These are phyloP conservation scores for Pyrenophora seminiperda DNA, from an alignment of 2,329 filamentous ascomycete species.

Conservation along the genomic window DNA sequence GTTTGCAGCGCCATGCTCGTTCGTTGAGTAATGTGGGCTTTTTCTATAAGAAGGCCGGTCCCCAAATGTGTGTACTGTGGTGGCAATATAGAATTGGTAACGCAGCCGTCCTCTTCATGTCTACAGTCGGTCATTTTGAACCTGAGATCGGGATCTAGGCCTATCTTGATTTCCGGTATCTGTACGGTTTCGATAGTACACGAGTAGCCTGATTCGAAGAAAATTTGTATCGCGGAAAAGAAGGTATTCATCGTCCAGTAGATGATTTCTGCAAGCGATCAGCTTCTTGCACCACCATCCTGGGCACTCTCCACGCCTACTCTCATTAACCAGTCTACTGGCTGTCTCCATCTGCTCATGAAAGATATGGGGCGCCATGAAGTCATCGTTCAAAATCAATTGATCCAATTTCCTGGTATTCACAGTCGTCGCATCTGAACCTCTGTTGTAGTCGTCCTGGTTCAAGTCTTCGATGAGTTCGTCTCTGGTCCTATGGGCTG, in stretches of 20 bases:
- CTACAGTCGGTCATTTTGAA: slow-evolving; percentile 37
- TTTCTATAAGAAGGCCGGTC: slow-evolving; percentile 26
- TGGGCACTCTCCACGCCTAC: slow-evolving; percentile 11
- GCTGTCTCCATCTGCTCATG: background rate
- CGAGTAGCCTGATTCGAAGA: slow-evolving; percentile 37
- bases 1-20: slow-evolving; percentile 27
- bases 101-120: slow-evolving; percentile 33
- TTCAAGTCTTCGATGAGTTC: too few species aligned
- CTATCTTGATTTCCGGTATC: slow-evolving; percentile 22
- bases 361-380: too few species aligned
- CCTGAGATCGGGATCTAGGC: slow-evolving; percentile 32
- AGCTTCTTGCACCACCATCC: background rate
- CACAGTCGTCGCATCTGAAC: too few species aligned
- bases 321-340: slow-evolving; percentile 24
- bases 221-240: slow-evolving; percentile 38
- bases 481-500: too few species aligned
- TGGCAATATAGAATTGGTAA: slow-evolving; percentile 23
- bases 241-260: slow-evolving; percentile 39
- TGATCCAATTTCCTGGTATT: too few species aligned
- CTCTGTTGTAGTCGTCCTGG: too few species aligned
- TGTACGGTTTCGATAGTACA: slow-evolving; percentile 30
- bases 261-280: slow-evolving; percentile 24
- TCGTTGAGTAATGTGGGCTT: slow-evolving; percentile 26
- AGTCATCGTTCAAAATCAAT: too few species aligned
- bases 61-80: slow-evolving; percentile 13